Evolutionary conservation across 2,329 filamentous ascomycete genomes (phyloP).

Genomic region (Graphilbum ipis-grandicollis): DNA sequence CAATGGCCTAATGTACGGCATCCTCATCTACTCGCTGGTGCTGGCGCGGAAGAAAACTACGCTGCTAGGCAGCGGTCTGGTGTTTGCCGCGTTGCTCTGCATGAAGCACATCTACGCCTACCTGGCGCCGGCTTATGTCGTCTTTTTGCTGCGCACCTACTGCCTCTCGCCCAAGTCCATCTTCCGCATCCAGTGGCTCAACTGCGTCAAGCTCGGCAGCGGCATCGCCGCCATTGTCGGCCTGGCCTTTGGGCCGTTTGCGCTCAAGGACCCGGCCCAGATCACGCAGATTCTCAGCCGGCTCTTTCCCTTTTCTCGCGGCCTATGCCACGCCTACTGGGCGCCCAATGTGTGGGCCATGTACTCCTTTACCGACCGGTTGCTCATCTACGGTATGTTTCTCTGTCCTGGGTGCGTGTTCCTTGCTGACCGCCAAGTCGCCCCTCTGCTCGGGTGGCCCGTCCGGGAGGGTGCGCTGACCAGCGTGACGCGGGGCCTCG

Average conservation of each 20-base stretch:
- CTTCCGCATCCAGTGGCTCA: conserved; percentile 58
- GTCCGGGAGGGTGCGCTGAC: conserved; percentile 60
- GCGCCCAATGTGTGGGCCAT: conserved; percentile 94
- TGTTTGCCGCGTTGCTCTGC: conserved; percentile 75
- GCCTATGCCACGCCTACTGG: conserved; percentile 96
- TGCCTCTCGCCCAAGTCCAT: conserved; percentile 66
- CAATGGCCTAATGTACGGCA: conserved; percentile 89
- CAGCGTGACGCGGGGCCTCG: conserved; percentile 81
- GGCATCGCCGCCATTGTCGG: conserved; percentile 57
- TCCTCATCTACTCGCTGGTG: conserved; percentile 74
- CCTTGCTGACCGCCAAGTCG: conserved; percentile 32
- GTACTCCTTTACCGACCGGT: conserved; percentile 78
- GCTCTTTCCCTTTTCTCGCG: conserved; percentile 85
- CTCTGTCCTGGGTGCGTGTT: neutral
- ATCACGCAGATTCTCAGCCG: conserved; percentile 68
- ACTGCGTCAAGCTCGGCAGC: conserved; percentile 66
- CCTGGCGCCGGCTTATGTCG: conserved; percentile 86
- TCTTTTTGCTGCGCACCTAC: conserved; percentile 78
- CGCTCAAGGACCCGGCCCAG: conserved; percentile 48
- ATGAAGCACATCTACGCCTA: conserved; percentile 98
- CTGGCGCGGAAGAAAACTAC: conserved; percentile 61
- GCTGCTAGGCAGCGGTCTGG: conserved; percentile 58
- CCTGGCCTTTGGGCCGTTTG: conserved; percentile 81
- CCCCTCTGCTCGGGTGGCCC: conserved; percentile 59
- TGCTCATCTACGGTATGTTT: conserved; percentile 58